Base-by-base conservation (phyloP, 768 basidiomycete genomes). In the Dacryopinax spathularia region DNA sequence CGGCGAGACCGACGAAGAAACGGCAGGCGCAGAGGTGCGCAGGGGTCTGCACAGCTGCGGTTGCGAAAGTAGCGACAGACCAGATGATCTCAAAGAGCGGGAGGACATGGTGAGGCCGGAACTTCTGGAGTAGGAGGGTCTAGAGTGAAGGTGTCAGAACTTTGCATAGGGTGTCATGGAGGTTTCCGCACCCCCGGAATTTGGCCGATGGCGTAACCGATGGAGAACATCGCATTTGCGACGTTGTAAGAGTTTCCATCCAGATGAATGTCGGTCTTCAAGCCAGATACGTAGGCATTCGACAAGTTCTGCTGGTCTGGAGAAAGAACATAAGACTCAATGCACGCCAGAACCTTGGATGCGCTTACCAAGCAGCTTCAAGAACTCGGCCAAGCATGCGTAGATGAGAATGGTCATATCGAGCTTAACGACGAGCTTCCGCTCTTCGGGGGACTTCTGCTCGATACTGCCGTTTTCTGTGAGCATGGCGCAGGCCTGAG, bases 1-100 rank as follows among this genome's bases (percentile, higher is more conserved):
- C 87, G 6, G 83, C 81, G 63, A 87, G 76, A 25, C 84, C 88
- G 72, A 87, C 86, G 62, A 88, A 79, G 70, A 89, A 88, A 9
- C 86, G 79, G 65, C 88, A 85, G 31, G 77, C 84, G 71, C 84
- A 86, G 60, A 88, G 68, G 35, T 70, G 69, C 12, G 60, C 41
- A 12, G 64, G 65, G 33, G 48, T 67, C 33, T 62, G 66, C 1
- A 69, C 68, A 44, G 65, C 69, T 64, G 36, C 67, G 1, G 63
- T 62, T 25, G 35, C 61, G 48, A 65, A 63, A 0, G 86, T 87
- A 59, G 87, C 76, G 31, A 82, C 69, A 33, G 81, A 85, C 86
- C 85, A 87, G 2, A 82, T 67, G 65, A 86, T 77, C 10, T 18
- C 13, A 36, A 48, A 27, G 1, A 56, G 69, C 1, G 86, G 86